Evolutionary conservation across 371 early-diverging fungal genomes (phyloP).

Genomic region (Chytridium lagenaria): DNA sequence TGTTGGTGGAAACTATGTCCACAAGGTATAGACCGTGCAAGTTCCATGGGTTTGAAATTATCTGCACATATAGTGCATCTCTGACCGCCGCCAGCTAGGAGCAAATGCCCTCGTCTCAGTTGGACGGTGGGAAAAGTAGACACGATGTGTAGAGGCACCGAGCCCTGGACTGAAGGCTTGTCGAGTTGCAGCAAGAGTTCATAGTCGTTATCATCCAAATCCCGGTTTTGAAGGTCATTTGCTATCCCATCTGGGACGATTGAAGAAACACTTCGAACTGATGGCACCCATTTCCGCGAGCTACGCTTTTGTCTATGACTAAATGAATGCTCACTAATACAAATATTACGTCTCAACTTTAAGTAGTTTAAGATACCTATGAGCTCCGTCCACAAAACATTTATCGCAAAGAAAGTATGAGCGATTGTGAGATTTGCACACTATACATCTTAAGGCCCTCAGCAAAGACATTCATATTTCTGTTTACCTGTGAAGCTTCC

Average conservation of each 20-base stretch:
- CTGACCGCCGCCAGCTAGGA: constrained; percentile 18
- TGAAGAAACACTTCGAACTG: constrained; percentile 35
- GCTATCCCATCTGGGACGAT: constrained; percentile 32
- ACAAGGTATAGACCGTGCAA: constrained; percentile 46
- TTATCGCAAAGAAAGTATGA: constrained; percentile 42
- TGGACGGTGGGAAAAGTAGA: constrained; percentile 41
- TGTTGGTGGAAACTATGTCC: constrained; percentile 47
- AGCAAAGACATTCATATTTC: background rate
- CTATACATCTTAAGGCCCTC: constrained; percentile 32
- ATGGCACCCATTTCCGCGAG: constrained; percentile 30
- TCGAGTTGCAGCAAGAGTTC: constrained; percentile 42
- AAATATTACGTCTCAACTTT: too few species aligned
- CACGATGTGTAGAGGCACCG: constrained; percentile 48
- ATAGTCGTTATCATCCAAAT: constrained; percentile 45
- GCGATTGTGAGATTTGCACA: constrained; percentile 31
- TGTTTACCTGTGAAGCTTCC: constrained; percentile 38
- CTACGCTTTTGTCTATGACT: constrained; percentile 26
- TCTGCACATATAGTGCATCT: constrained; percentile 41
- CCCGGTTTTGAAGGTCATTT: constrained; percentile 38
- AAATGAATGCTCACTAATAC: constrained; percentile 45
- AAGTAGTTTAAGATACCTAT: constrained; percentile 36
- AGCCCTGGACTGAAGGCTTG: constrained; percentile 32
- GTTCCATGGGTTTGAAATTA: constrained; percentile 32
- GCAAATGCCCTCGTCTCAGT: constrained; percentile 23
- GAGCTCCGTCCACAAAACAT: constrained; percentile 44